Base-by-base conservation (phyloP, 2,329 filamentous ascomycete species). In the Penicillium corylophilum region DNA sequence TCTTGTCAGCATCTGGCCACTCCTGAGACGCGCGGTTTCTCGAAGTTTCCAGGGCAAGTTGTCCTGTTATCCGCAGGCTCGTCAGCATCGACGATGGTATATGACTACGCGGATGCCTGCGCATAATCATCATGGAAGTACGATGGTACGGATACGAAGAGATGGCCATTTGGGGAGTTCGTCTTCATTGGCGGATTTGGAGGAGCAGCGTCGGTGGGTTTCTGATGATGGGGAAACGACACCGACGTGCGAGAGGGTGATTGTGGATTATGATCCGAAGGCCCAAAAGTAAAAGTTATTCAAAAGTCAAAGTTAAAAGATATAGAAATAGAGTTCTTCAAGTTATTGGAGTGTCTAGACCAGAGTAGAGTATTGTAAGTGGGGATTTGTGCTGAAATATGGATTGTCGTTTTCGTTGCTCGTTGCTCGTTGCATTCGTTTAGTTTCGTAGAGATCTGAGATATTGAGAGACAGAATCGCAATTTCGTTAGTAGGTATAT, bases 401-500 rank as follows among this genome's bases (percentile, higher is more conserved):
- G 29, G 15, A 13, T 31, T 13, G 15, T 31, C 29, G 12, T n/a
- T 31, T 31, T 22, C 35, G 16, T 38, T 20, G 20, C 35, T 22
- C 35, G 16, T 38, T 20, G 20, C 35, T 20, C 35, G 35, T 38
- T 15, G 29, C 29, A 31, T 15, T 15, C 12, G 15, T 15, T n/a
- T 15, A 15, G 12, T 13, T 31, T 15, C 29, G 15, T 31, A 15
- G 15, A 2, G n/a, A 23, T 18, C n/a, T 2, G 38, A 18, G 5
- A 18, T 20, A 9, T 2, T 9, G 4, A 23, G 12, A 10, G 26
- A 3, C 7, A 28, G 9, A 10, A 10, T 10, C 26, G 26, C 12
- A 28, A 10, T 3, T 15, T 18, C 23, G 38, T 66, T 48, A 72
- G 48, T 70, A 71, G 15, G 69, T 71, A 48, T 71, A 71, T 53